Conservation (phyloP, 2,329 filamentous ascomycete species). For the Alternaria sp. region DNA sequence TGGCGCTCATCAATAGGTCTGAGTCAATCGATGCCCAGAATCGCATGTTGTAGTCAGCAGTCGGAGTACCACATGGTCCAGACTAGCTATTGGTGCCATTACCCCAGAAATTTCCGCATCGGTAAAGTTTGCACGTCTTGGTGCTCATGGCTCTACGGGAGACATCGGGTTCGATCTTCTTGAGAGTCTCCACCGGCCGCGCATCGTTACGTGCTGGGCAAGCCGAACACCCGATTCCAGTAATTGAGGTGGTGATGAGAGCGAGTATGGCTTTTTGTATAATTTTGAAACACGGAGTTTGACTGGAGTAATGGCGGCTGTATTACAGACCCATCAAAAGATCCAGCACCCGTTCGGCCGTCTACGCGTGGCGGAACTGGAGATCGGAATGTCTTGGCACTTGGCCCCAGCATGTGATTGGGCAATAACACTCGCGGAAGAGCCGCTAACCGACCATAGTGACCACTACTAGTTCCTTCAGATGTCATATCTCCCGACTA, state of each 20-base stretch:
- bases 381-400: slow-evolving; percentile 24
- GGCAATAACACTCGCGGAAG: slow-evolving; percentile 22
- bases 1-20: not conserved
- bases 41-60: not conserved
- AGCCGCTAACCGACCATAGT: slow-evolving; percentile 27
- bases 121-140: not conserved
- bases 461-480: slow-evolving; percentile 18
- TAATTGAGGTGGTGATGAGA: not conserved
- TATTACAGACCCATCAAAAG: slow-evolving; percentile 1
- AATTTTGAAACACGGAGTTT: not conserved
- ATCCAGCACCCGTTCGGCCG: slow-evolving; percentile 4
- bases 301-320: not conserved
- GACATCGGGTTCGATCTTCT: slow-evolving; percentile 13
- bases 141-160: slow-evolving; percentile 8
- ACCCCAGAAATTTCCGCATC: slow-evolving; percentile 3
- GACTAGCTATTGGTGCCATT: not conserved
- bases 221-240: slow-evolving; percentile 2
- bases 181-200: slow-evolving; percentile 5
- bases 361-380: slow-evolving; percentile 21
- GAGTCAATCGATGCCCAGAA: not conserved
- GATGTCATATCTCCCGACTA: slow-evolving; percentile 24
- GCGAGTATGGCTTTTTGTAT: not conserved
- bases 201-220: slow-evolving; percentile 6
- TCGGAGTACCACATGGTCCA: slow-evolving; percentile 3
- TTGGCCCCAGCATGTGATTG: slow-evolving; percentile 24